Percentiles rank a stretch among this genome's conserved stretches.
These are phyloP conservation scores for Chlamydomonas schloesseri DNA, from an alignment of 139 green algal genomes.

Conservation along the genomic window DNA sequence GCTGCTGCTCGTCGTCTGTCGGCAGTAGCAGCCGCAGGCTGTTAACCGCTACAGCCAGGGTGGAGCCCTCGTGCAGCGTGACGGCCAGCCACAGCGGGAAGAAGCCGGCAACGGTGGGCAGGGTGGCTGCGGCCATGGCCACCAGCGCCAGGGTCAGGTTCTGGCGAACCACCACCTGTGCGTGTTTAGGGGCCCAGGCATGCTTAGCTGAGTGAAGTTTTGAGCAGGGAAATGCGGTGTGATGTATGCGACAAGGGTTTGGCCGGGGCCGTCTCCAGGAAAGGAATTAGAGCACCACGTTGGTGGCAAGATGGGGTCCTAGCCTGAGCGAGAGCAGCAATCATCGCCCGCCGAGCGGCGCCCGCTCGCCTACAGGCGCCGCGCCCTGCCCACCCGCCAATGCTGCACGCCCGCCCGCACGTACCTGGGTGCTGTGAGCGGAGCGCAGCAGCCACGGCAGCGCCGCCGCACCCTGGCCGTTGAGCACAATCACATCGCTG, in stretches of 20 bases:
- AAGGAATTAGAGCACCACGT: neutral
- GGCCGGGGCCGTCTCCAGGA: neutral
- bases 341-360: too few species aligned
- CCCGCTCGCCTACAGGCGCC: too few species aligned
- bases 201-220: neutral
- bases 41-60: conserved; percentile 92
- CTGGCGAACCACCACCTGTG: conserved; percentile 35
- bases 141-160: conserved; percentile 86
- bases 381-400: too few species aligned
- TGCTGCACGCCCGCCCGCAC: too few species aligned
- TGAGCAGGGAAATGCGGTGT: neutral
- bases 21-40: conserved; percentile 74
- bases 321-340: too few species aligned
- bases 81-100: conserved; percentile 93
- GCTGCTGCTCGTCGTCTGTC: neutral
- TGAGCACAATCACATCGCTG: conserved; percentile 88
- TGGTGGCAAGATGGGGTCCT: too few species aligned
- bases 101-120: conserved; percentile 83
- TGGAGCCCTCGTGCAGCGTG: conserved; percentile 91
- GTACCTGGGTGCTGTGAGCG: conserved; percentile 67
- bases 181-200: neutral
- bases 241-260: neutral
- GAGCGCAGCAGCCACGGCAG: conserved; percentile 83
- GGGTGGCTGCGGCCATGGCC: conserved; percentile 76
- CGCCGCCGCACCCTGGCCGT: conserved; percentile 73